phyloP scores from a whole-genome alignment of 345 rosid species.

The Populus davidiana region DNA sequence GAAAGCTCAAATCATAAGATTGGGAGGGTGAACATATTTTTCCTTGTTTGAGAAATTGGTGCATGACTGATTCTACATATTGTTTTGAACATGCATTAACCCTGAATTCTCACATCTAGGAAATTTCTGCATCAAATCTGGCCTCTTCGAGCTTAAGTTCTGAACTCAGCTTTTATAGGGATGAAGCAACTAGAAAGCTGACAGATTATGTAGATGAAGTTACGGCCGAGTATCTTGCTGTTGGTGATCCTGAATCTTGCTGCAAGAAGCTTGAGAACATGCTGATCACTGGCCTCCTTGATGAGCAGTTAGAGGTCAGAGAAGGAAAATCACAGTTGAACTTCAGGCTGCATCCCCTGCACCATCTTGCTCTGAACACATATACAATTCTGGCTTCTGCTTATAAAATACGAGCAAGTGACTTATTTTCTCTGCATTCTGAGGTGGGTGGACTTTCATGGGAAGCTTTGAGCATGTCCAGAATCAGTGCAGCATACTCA shows the following conservation, averaged over 20 bases:
- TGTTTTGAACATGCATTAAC: constrained; percentile 5
- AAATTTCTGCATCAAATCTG: constrained; percentile 34
- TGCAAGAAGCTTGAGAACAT: constrained; percentile 60
- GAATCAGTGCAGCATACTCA: constrained; percentile 66
- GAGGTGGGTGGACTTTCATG: constrained; percentile 18
- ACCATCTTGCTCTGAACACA: constrained; percentile 55
- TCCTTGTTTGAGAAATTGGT: neutral
- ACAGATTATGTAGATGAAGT: constrained; percentile 47
- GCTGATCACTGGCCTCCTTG: constrained; percentile 39
- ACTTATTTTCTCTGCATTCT: constrained; percentile 20
- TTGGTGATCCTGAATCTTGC: constrained; percentile 50
- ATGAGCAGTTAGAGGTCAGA: constrained; percentile 19
- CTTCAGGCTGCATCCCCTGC: constrained; percentile 52
- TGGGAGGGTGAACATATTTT: neutral
- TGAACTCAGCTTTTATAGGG: constrained; percentile 25
- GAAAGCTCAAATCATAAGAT: neutral
- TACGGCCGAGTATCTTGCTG: constrained; percentile 49
- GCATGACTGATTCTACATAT: neutral
- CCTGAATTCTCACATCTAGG: constrained; percentile 34
- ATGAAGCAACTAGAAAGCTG: constrained; percentile 36
- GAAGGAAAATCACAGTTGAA: constrained; percentile 23
- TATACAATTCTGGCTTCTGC: constrained; percentile 68
- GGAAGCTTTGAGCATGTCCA: constrained; percentile 42
- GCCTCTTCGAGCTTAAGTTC: constrained; percentile 17
- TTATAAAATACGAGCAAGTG: constrained; percentile 48